These are phyloP conservation scores for Hsuehochloa calcarea DNA, from an alignment of 176 grass and related monocot species.

Conservation along the genomic window DNA sequence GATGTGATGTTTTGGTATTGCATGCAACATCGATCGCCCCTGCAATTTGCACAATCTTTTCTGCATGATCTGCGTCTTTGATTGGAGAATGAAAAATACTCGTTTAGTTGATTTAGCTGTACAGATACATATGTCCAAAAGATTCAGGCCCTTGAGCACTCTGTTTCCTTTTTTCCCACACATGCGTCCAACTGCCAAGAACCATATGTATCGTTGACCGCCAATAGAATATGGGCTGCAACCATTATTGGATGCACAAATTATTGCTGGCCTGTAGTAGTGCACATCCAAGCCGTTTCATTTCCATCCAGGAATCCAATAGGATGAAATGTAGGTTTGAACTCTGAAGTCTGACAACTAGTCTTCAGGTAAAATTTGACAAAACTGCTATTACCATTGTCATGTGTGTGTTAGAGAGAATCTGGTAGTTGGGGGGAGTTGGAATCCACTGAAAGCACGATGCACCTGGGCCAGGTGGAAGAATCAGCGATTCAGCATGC, in stretches of 20 bases:
- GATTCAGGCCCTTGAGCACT: constrained; percentile 1
- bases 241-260: neutral
- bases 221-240: neutral
- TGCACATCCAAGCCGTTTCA: neutral
- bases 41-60: neutral
- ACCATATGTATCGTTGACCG: neutral
- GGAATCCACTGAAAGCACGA: neutral
- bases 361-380: neutral
- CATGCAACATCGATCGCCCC: neutral
- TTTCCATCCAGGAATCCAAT: neutral
- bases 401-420: neutral
- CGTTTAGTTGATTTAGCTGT: neutral
- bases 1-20: neutral
- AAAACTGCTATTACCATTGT: neutral
- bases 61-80: neutral
- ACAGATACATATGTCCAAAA: neutral
- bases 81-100: neutral
- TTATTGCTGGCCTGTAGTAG: neutral
- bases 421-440: neutral
- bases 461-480: neutral
- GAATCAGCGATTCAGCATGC: neutral
- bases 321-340: neutral
- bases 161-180: constrained; percentile 9
- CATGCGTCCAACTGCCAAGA: neutral
- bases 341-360: neutral